Evolutionary conservation across 306 rosid genomes (phyloP), one percentile per base, ranked within the genome.

Genomic region (Fragaria ananassa): DNA sequence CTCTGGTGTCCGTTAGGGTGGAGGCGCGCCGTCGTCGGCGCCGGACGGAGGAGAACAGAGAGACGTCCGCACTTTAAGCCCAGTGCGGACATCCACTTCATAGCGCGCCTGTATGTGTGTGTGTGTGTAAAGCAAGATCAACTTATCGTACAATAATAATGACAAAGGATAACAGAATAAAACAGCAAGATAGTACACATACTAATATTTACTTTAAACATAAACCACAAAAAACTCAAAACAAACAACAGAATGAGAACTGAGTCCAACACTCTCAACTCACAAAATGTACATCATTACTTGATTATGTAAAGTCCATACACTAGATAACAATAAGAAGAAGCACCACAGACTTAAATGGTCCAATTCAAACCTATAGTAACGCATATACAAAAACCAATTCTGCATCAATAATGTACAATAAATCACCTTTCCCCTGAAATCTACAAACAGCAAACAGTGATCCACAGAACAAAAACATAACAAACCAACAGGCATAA

Each of bases 361-460:
- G 68, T 61, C 70, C 41, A 47, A 70, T 35, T 45, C 62, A 70
- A 69, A 58, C 42, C 29, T 64, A 27, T 34, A 49, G 68, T 39
- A 72, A 11, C 21, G 3, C 9, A 46, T 42, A 11, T 18, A 14
- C 49, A 46, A 75, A 21, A 37, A 8, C 17, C 19, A 74, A 29
- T 14, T 29, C 18, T 63, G 27, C 39, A 49, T 4, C 67, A 0
- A 25, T 31, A 60, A 70, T 60, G 31, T 21, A 7, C 13, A 17
- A 12, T 25, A 14, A 14, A 23, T 49, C 57, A 47, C 31, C 13
- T 57, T 73, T 73, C 39, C 39, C 76, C 25, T 23, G 9, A 58
- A 60, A 29, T 9, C 18, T n/a, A 41, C 4, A 27, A 41, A 37
- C 5, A 41, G 17, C 71, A 64, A 64, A 8, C 13, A 34, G 37